Evolutionary conservation across 1,139 yeast genomes (phyloP).

Genomic region (Blastobotrys petasosporus): DNA sequence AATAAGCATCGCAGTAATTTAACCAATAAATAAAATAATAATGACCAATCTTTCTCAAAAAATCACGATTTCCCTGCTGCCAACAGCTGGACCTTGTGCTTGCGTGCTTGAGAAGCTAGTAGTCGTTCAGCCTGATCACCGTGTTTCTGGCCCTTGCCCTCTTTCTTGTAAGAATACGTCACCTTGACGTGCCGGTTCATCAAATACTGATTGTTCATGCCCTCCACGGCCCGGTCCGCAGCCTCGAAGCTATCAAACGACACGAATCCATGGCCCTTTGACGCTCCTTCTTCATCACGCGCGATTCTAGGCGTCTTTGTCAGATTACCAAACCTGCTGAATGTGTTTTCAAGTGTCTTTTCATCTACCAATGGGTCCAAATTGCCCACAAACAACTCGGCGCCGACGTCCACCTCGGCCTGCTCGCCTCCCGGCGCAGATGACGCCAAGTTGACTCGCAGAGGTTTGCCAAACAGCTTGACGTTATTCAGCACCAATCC

Average conservation of each 20-base stretch:
- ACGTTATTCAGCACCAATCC: slow-evolving; percentile 56
- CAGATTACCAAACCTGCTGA: slow-evolving; percentile 64
- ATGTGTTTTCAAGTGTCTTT: slow-evolving; percentile 51
- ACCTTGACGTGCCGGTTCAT: slow-evolving; percentile 60
- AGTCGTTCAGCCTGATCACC: slow-evolving; percentile 78
- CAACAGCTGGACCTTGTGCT: slow-evolving; percentile 23
- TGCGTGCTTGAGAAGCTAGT: slow-evolving; percentile 62
- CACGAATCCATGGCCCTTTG: slow-evolving; percentile 62
- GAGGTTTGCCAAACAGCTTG: slow-evolving; percentile 54
- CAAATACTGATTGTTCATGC: slow-evolving; percentile 62
- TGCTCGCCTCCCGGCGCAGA: slow-evolving; percentile 30
- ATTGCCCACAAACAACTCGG: slow-evolving; percentile 68
- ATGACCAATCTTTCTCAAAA: too few relatives aligned
- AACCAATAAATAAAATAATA: too few relatives aligned
- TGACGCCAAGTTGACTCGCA: slow-evolving; percentile 55
- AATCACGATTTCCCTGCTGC: too few relatives aligned
- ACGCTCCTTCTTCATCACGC: slow-evolving; percentile 47
- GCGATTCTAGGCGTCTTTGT: slow-evolving; percentile 48
- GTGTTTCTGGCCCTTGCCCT: slow-evolving; percentile 52
- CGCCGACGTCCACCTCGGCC: slow-evolving; percentile 53
- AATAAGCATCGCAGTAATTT: too few relatives aligned
- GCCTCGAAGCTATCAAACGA: slow-evolving; percentile 57
- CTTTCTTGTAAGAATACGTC: slow-evolving; percentile 69
- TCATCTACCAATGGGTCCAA: slow-evolving; percentile 67
- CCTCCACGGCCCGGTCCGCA: slow-evolving; percentile 66